Evolutionary conservation across 139 green algal species (phyloP).

Genomic region (Diplosphaera chodatii): DNA sequence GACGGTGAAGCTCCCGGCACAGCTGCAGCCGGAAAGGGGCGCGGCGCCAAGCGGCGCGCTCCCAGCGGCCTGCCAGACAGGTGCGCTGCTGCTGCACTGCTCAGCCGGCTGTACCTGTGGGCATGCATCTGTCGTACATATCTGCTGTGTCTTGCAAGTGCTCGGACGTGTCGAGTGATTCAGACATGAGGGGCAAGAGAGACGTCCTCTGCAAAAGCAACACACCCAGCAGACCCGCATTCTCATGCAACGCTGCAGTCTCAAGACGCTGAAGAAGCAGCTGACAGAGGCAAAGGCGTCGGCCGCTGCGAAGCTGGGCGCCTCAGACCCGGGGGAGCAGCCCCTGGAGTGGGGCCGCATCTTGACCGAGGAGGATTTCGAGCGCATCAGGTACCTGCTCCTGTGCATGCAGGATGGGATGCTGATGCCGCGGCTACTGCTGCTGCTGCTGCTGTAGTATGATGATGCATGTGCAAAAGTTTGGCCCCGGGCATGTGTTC

Average conservation of each 20-base stretch:
- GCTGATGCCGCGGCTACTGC: too few species aligned
- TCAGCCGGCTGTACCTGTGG: too few species aligned
- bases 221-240: too few species aligned
- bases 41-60: background rate
- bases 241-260: slow-evolving; percentile 19
- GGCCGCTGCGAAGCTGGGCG: background rate
- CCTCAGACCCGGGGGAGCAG: background rate
- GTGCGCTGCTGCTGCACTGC: background rate
- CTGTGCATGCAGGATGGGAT: too few species aligned
- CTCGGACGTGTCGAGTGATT: too few species aligned
- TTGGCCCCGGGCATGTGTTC: too few species aligned
- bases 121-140: too few species aligned
- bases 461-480: too few species aligned
- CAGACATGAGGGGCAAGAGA: too few species aligned
- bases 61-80: slow-evolving; percentile 3
- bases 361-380: slow-evolving; percentile 82
- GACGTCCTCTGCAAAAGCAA: too few species aligned
- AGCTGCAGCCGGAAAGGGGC: background rate
- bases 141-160: too few species aligned
- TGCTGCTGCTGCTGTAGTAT: background rate
- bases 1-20: too few species aligned
- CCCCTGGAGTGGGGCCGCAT: slow-evolving; percentile 69
- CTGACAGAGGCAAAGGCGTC: slow-evolving; percentile 18
- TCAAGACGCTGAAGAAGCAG: slow-evolving; percentile 31
- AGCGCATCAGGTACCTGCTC: slow-evolving; percentile 53